These are phyloP conservation scores for Boletus smithii DNA, from an alignment of 1,284 basidiomycete genomes.

Conservation along the genomic window DNA sequence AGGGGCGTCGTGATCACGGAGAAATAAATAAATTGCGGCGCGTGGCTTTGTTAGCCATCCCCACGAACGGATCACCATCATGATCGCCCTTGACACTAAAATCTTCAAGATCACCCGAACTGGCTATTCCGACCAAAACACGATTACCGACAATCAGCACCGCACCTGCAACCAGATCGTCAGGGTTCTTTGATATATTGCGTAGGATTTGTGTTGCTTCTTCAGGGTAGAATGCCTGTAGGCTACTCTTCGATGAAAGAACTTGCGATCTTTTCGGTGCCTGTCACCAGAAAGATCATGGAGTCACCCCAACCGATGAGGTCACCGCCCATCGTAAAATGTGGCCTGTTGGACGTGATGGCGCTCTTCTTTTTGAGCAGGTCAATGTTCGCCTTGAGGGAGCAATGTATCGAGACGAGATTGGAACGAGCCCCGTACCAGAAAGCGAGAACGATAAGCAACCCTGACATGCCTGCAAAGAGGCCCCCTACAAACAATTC, in stretches of 20 bases:
- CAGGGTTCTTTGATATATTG: constrained; percentile 14
- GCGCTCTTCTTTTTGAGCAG: constrained; percentile 25
- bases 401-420: constrained; percentile 14
- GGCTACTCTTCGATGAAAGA: constrained; percentile 18
- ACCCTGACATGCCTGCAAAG: no score
- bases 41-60: constrained; percentile 19
- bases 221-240: constrained; percentile 10
- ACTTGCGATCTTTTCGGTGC: constrained; percentile 14
- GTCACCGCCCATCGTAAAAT: constrained; percentile 19
- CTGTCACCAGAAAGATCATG: constrained; percentile 21
- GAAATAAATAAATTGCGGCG: no score
- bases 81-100: constrained; percentile 18
- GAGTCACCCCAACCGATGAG: constrained; percentile 27
- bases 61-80: constrained; percentile 24
- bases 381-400: constrained; percentile 12
- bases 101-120: constrained; percentile 17
- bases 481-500: no score
- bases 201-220: constrained; percentile 18
- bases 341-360: constrained; percentile 19
- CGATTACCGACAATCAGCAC: neutral
- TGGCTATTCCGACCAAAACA: neutral
- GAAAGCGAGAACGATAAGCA: no score
- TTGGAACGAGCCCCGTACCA: no score
- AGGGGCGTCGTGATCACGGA: constrained; percentile 13
- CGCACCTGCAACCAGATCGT: constrained; percentile 9